Evolutionary conservation across 2,329 filamentous ascomycete species (phyloP).

Genomic region (Zasmidium citrigriseum): DNA sequence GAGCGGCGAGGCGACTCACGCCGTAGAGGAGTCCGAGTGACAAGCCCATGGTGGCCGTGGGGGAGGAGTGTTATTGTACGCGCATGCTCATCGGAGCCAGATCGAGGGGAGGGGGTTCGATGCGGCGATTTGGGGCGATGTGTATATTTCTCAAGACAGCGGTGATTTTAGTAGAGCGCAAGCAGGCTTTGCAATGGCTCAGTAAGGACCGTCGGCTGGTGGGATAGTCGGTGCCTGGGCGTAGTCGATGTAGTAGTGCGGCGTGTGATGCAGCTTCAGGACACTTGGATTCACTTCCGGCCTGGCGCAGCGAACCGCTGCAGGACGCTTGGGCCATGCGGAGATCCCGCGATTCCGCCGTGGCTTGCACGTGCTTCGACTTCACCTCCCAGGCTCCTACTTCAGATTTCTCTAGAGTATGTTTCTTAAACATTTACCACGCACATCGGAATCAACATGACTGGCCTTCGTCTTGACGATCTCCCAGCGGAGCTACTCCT

Average conservation of each 20-base stretch:
- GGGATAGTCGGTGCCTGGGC: background rate
- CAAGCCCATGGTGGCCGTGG: slow-evolving; percentile 32
- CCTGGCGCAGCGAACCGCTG: background rate
- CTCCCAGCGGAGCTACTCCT: background rate
- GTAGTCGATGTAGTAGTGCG: background rate
- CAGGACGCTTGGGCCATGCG: background rate
- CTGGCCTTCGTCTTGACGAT: background rate
- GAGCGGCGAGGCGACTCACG: slow-evolving; percentile 33
- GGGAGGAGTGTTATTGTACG: background rate
- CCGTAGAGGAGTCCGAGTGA: slow-evolving; percentile 20
- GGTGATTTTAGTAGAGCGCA: background rate
- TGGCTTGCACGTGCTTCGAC: background rate
- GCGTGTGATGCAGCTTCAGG: background rate
- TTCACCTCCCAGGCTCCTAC: no score
- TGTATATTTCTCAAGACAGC: no score
- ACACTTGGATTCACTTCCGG: background rate
- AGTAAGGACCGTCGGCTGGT: background rate
- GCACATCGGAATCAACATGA: background rate
- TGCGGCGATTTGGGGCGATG: background rate
- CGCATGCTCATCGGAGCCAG: background rate
- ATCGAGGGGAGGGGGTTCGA: background rate
- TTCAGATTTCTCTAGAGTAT: no score
- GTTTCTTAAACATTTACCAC: no score
- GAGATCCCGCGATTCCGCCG: background rate
- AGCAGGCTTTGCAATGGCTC: background rate